phyloP scores from a whole-genome alignment of 1,284 basidiomycete species.

The Caloboletus inedulis region DNA sequence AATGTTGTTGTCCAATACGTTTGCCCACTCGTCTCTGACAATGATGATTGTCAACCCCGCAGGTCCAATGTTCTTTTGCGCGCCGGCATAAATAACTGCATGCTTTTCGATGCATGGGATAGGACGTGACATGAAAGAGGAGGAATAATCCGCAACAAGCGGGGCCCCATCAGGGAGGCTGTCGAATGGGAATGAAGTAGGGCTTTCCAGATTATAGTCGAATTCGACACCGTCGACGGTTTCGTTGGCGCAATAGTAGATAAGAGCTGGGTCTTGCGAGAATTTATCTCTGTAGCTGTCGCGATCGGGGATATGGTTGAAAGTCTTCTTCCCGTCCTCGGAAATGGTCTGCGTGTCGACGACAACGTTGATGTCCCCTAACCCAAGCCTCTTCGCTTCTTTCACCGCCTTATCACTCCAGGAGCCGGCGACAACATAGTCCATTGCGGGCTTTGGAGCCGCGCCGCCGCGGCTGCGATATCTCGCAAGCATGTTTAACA shows the following conservation, averaged over 20 bases:
- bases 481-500: slow-evolving; percentile 83
- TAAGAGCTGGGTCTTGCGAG: slow-evolving; percentile 77
- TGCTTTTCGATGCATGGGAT: slow-evolving; percentile 87
- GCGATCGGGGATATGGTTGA: slow-evolving; percentile 78
- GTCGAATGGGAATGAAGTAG: slow-evolving; percentile 84
- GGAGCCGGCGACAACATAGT: slow-evolving; percentile 89
- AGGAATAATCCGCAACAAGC: slow-evolving; percentile 94
- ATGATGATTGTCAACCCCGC: slow-evolving; percentile 92
- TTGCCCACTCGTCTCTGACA: slow-evolving; percentile 85
- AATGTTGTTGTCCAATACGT: slow-evolving; percentile 66
- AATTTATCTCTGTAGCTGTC: slow-evolving; percentile 77
- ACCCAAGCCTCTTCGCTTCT: slow-evolving; percentile 72
- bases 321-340: slow-evolving; percentile 60
- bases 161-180: slow-evolving; percentile 65
- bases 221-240: slow-evolving; percentile 97
- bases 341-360: slow-evolving; percentile 64
- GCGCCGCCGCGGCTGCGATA: slow-evolving; percentile 68
- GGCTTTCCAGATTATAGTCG: slow-evolving; percentile 49
- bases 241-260: slow-evolving; percentile 99
- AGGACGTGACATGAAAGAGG: slow-evolving; percentile 95
- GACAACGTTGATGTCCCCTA: slow-evolving; percentile 62
- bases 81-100: slow-evolving; percentile 94
- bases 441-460: slow-evolving; percentile 58
- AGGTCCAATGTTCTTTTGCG: slow-evolving; percentile 99
- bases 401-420: slow-evolving; percentile 87